Evolutionary conservation across 140 eudicot genomes (phyloP), one percentile per base, ranked within the genome.

Genomic region (Erigeron philadelphicus): DNA sequence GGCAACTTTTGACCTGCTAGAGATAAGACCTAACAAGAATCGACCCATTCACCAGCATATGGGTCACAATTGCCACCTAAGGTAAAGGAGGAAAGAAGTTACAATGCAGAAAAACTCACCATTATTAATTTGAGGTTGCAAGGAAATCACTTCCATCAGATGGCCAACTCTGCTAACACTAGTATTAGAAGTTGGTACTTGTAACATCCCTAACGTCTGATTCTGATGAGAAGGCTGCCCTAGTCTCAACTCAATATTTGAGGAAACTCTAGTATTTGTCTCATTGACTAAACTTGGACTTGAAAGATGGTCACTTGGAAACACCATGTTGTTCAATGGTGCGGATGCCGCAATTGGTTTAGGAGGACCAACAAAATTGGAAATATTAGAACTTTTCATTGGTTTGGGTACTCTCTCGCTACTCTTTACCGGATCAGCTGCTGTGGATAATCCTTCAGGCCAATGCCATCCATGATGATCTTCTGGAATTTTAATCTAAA

Each of bases 391-490:
- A 68, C 25, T 53, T 81, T 47, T 73, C 2, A 80, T 57, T 50
- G 61, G 41, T 61, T 71, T 66, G 68, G 81, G 58, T 7, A 68
- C 72, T 25, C 79, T 75, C n/a, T 66, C 67, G n/a, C 57, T 74
- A 56, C 67, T 73, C 64, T 68, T 79, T 65, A 61, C 61, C 64
- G 43, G 52, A 31, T 77, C 84, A 78, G 87, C 72, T 62, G 80
- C 48, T 56, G 80, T 52, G 71, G 90, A 74, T 60, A 73, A 73
- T 76, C 78, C 91, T 74, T 88, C 85, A 64, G 91, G 88, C 95
- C 95, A 88, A 76, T 85, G 81, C 95, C 95, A 88, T 83, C 91
- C 91, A 70, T 64, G 62, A 47, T 81, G 85, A 72, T 86, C 91
- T 70, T 81, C 95, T 63, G 83, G 81, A 76, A 77, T 76, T 80